Conservation (phyloP, 768 basidiomycete species). For the Kwoniella bestiolae region DNA sequence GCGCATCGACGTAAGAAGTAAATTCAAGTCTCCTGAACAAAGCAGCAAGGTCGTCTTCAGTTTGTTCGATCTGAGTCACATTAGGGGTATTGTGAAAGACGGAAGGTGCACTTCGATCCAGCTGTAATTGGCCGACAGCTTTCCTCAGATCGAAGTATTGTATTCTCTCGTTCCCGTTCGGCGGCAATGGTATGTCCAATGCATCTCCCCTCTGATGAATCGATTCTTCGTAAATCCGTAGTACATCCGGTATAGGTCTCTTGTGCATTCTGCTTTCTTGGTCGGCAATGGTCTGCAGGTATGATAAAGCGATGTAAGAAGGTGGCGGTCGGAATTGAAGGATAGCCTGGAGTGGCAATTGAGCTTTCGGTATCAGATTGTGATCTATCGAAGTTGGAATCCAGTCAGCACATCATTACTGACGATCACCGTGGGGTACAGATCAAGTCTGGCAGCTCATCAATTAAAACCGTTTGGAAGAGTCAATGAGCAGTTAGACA, state of each 20-base stretch:
- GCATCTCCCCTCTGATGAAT: slow-evolving; percentile 22
- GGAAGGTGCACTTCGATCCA: slow-evolving; percentile 46
- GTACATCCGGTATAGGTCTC: slow-evolving; percentile 33
- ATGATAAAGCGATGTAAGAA: slow-evolving; percentile 65
- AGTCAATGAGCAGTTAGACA: slow-evolving; percentile 48
- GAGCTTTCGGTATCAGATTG: slow-evolving; percentile 67
- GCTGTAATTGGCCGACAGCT: slow-evolving; percentile 69
- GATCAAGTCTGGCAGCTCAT: no score
- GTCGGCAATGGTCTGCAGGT: slow-evolving; percentile 68
- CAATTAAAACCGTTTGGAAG: no score
- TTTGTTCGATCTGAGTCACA: background rate
- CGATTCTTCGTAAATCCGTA: slow-evolving; percentile 35
- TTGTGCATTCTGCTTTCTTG: slow-evolving; percentile 16
- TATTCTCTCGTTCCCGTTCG: slow-evolving; percentile 54
- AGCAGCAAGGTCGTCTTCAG: slow-evolving; percentile 20
- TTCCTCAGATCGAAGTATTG: slow-evolving; percentile 67
- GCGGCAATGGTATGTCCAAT: slow-evolving; percentile 57
- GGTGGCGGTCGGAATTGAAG: slow-evolving; percentile 70
- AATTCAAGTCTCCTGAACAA: slow-evolving; percentile 26
- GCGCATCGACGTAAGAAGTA: slow-evolving; percentile 66
- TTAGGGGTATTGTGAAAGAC: background rate
- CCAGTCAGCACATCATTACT: background rate
- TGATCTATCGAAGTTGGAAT: slow-evolving; percentile 16
- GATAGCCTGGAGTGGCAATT: slow-evolving; percentile 76
- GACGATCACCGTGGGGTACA: no score